Base-by-base conservation (phyloP, 1,284 basidiomycete genomes). In the Phellopilus nigrolimitatus region DNA sequence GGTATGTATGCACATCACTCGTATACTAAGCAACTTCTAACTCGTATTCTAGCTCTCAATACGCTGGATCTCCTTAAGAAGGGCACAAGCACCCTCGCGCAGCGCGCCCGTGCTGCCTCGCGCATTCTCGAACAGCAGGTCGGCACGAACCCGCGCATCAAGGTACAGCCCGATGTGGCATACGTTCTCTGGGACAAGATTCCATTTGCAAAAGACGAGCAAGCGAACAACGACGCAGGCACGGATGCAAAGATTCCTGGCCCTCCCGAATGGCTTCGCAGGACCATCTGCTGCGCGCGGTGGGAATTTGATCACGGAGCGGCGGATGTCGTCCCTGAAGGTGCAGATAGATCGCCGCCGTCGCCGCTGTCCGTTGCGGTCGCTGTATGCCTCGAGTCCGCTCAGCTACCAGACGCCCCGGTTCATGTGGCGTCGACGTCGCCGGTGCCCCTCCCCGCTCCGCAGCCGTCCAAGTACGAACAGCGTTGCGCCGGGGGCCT, bases 21-120 rank as follows among this genome's bases (percentile, higher is more conserved):
- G 17, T 27, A 27, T 8, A 25, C 0, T 19, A 5, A 47, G 24
- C 13, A 37, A 12, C 25, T 15, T 25, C 30, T 41, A 1, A 42
- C 37, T 25, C 34, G 43, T 33, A 44, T 37, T n/a, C 27, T 17
- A 93, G 92, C 88, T 4, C 76, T 95, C 27, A 92, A 91, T 62
- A 95, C 92, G 0, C 79, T 97, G n/a, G 93, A 97, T 65, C 72
- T 95, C 4, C 79, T 95, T 59, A 97, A 97, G 75, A 95, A 95
- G 65, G 92, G 92, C 1, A 82, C 82, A 0, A 84, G 76, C 28
- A 69, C 79, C 0, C 76, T 91, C 17, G 91, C 91, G 0, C 80
- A 88, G 59, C 83, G 86, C 12, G 92, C 92, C 3, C 82, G 89
- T 33, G 79, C 84, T 0, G 89, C 89, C 12, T 91, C 88, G 13